Evolutionary conservation across 1,139 yeast species (phyloP), one percentile per base, ranked within the genome.

Genomic region (Citeromyces hawaiiensis): DNA sequence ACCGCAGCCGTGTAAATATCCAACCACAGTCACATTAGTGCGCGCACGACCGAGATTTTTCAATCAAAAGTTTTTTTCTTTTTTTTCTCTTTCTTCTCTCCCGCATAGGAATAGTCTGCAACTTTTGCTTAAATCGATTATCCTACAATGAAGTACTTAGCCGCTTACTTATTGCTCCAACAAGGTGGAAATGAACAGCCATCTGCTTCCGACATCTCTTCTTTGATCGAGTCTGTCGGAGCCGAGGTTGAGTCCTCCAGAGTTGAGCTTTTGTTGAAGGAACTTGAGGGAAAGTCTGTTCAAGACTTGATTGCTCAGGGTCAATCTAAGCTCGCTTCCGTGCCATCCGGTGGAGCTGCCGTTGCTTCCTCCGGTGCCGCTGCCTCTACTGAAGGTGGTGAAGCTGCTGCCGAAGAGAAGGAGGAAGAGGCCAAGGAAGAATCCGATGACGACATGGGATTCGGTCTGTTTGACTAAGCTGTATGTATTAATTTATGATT

Each of bases 301-400:
- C 79, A 74, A 54, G 96, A 87, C 70, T 81, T 91, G 71, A 81
- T 91, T 57, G 91, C 96, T 61, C 94, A 79, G 70, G 98, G 98
- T 76, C 71, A 83, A 67, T 70, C 78, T 68, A 91, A 91, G 77
- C 83, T 91, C 64, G 88, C 97, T 55, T 75, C 96, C 52, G 95
- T 88, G 54, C 97, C 98, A 70, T 63, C 96, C 64, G 98, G 95
- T 50, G 86, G 70, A 50, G 80, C 62, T 48, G 83, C 66, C 45
- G 94, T 72, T 51, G 94, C 83, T 59, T 72, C 74, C 56, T 72
- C 72, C 60, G 77, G 70, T 57, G 76, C 74, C 61, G 79, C 80
- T 57, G 76, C 80, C 56, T 73, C 76, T 53, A 72, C 70, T 57
- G 78, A 65, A 57, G 85, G 68, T 57, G 81, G 72, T 50, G 86